Percentiles rank a stretch among this genome's conserved stretches.
These are phyloP conservation scores for Nicotiana tomentosiformis DNA, from an alignment of 257 asterid genomes.

Conservation along the genomic window DNA sequence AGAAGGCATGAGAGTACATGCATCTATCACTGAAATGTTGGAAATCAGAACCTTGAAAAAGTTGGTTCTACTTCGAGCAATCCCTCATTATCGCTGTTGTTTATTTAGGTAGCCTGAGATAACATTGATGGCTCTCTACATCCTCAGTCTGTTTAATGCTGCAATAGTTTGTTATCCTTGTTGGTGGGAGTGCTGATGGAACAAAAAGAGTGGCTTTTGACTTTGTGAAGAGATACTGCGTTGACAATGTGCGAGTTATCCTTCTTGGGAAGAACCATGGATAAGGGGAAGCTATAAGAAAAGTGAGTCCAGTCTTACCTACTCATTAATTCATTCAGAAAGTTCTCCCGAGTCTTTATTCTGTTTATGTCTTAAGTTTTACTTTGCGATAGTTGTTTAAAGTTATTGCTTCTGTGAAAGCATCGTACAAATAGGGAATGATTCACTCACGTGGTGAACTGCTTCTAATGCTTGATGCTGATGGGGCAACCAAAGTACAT, in stretches of 20 bases:
- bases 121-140: background rate
- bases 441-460: conserved; percentile 98
- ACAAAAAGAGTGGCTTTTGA: conserved; percentile 85
- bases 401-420: conserved; percentile 72
- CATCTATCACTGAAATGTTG: background rate
- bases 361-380: background rate
- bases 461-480: conserved; percentile 98
- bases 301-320: conserved; percentile 61
- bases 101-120: background rate
- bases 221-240: conserved; percentile 71
- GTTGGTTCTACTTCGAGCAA: background rate
- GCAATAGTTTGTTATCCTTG: conserved; percentile 76
- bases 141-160: conserved; percentile 10
- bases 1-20: background rate
- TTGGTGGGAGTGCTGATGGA: conserved; percentile 92
- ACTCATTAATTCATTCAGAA: conserved; percentile 5
- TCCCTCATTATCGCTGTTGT: background rate
- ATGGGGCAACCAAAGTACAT: conserved; percentile 84
- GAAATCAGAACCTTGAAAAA: background rate
- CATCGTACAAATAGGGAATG: conserved; percentile 89
- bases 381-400: conserved; percentile 29
- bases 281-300: conserved; percentile 98
- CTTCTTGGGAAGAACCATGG: conserved; percentile 96
- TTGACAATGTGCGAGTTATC: conserved; percentile 75
- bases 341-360: background rate